phyloP scores from a whole-genome alignment of 1,284 basidiomycete genomes.

The Paramarasmius palmivorus region DNA sequence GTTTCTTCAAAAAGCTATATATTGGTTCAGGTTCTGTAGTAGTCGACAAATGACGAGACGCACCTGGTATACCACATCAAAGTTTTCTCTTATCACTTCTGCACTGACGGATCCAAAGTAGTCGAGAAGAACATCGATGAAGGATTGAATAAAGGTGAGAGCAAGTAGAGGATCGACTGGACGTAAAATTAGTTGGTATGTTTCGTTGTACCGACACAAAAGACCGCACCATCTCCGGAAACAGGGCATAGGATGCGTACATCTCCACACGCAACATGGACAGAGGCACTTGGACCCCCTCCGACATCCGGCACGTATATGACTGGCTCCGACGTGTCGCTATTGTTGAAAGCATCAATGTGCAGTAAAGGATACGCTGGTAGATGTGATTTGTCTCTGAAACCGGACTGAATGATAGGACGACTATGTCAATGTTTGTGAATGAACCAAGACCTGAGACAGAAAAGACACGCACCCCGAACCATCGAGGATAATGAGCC shows the following conservation, averaged over 20 bases:
- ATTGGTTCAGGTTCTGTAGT: background rate
- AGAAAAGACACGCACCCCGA: constrained; percentile 58
- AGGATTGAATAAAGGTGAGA: constrained; percentile 86
- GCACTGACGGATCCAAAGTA: constrained; percentile 78
- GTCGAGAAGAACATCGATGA: constrained; percentile 81
- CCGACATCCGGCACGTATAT: constrained; percentile 57
- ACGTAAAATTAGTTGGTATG: background rate
- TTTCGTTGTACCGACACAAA: background rate
- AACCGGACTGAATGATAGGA: constrained; percentile 90
- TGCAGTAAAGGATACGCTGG: constrained; percentile 83
- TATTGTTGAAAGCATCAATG: constrained; percentile 80
- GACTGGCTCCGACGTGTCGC: constrained; percentile 53
- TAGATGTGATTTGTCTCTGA: constrained; percentile 63
- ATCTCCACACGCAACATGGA: constrained; percentile 78
- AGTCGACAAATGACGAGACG: constrained; percentile 14
- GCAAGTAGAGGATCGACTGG: constrained; percentile 88
- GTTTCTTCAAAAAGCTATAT: constrained; percentile 90
- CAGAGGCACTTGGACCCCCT: constrained; percentile 66
- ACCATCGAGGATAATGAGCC: constrained; percentile 85
- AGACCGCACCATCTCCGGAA: constrained; percentile 70
- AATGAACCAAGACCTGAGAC: constrained; percentile 16
- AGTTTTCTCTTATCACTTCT: constrained; percentile 86
- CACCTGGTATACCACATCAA: constrained; percentile 94
- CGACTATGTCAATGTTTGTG: constrained; percentile 45
- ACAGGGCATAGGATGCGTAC: constrained; percentile 81